Conservation (phyloP, 106 monocot genomes). For the Phalaenopsis aphrodite region DNA sequence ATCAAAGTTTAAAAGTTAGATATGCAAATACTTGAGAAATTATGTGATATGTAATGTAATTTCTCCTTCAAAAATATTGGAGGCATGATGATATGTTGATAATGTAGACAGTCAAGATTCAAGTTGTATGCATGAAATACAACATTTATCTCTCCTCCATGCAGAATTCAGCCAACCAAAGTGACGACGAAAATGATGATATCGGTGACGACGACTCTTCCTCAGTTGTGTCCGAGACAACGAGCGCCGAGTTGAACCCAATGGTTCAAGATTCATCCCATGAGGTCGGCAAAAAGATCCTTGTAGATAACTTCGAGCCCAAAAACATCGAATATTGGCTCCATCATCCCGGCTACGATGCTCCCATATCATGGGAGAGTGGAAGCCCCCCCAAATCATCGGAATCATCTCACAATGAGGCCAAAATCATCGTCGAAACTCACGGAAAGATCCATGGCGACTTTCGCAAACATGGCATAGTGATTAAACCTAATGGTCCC, state of each 20-base stretch:
- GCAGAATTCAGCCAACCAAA: neutral
- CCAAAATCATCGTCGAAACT: neutral
- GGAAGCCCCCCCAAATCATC: neutral
- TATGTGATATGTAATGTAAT: too few relatives aligned
- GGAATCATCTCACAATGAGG: neutral
- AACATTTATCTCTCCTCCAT: too few relatives aligned
- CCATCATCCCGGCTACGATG: neutral
- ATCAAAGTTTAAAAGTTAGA: too few relatives aligned
- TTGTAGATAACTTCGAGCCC: neutral
- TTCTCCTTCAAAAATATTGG: too few relatives aligned
- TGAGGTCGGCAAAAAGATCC: neutral
- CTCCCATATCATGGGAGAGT: neutral
- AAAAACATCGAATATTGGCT: neutral
- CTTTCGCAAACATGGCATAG: neutral
- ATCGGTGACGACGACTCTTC: too few relatives aligned
- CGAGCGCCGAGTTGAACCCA: neutral
- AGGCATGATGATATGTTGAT: too few relatives aligned
- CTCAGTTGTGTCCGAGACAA: neutral
- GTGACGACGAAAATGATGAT: neutral
- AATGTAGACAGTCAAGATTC: too few relatives aligned
- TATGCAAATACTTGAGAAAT: too few relatives aligned
- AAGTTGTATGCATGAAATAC: too few relatives aligned
- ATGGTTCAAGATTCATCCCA: neutral
- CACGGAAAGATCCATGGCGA: constrained; percentile 3
- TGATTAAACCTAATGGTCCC: neutral